Conservation (phyloP, 208 protist species). For the Cochliopodium minus region DNA sequence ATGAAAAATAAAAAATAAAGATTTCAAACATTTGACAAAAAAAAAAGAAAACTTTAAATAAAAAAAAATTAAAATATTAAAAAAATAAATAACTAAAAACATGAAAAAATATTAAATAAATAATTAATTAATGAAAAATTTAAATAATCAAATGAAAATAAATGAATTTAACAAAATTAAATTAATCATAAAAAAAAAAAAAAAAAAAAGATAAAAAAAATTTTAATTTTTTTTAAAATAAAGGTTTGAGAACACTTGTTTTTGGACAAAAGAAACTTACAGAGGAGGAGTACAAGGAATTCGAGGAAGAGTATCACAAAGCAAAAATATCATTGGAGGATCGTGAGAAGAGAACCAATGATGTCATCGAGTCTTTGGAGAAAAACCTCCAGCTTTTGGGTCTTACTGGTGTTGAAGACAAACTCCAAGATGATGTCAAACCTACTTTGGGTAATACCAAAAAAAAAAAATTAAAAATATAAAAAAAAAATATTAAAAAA, state of each 20-base stretch:
- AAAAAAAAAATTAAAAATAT: neutral
- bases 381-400: constrained; percentile 64
- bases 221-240: no score
- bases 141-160: neutral
- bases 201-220: no score
- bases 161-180: no score
- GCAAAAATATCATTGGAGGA: constrained; percentile 30
- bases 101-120: neutral
- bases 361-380: constrained; percentile 54
- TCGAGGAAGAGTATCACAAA: constrained; percentile 43
- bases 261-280: constrained; percentile 44
- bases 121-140: neutral
- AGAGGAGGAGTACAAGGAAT: constrained; percentile 56
- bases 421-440: constrained; percentile 77
- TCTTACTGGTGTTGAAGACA: constrained; percentile 90
- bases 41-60: neutral
- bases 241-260: constrained; percentile 40
- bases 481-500: neutral
- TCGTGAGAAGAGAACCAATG: constrained; percentile 39
- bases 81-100: neutral
- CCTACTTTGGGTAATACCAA: neutral
- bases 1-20: no score
- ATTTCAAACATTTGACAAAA: no score
- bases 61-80: neutral
- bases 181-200: no score